phyloP scores from a whole-genome alignment of 805 yeast genomes.

The Myxozyma geophila region DNA sequence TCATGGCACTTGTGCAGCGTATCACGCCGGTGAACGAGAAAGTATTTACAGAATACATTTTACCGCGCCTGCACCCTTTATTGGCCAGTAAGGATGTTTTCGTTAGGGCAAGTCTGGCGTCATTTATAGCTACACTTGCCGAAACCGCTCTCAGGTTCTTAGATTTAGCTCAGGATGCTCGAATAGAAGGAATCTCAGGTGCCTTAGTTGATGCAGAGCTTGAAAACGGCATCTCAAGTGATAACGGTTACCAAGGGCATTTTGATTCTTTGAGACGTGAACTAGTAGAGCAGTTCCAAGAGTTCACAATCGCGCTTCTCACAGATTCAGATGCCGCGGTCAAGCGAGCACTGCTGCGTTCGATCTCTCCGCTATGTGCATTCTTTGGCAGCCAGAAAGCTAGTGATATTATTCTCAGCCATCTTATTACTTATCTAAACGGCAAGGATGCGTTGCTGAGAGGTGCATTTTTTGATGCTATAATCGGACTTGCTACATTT shows the following conservation, averaged over 20 bases:
- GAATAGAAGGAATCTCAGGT: constrained; percentile 40
- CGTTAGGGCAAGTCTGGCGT: constrained; percentile 71
- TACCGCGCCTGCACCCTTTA: constrained; percentile 66
- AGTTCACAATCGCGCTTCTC: constrained; percentile 63
- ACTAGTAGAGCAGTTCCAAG: constrained; percentile 63
- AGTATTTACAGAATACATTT: constrained; percentile 78
- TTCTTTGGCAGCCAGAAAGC: constrained; percentile 87
- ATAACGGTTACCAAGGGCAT: constrained; percentile 32
- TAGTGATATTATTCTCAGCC: constrained; percentile 86
- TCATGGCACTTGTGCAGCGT: constrained; percentile 63
- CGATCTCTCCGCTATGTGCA: constrained; percentile 76
- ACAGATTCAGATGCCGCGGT: constrained; percentile 73
- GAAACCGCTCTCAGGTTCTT: constrained; percentile 64
- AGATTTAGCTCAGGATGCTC: constrained; percentile 56
- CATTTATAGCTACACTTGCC: constrained; percentile 74
- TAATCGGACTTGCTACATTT: constrained; percentile 74
- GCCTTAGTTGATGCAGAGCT: constrained; percentile 51
- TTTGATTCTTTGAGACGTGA: constrained; percentile 50
- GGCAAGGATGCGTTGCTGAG: constrained; percentile 72
- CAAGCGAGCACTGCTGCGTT: constrained; percentile 66
- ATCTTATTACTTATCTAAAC: constrained; percentile 86
- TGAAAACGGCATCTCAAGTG: constrained; percentile 47
- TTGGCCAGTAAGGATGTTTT: constrained; percentile 50
- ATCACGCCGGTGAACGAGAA: constrained; percentile 76
- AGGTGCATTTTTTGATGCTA: constrained; percentile 69